Base-by-base conservation (phyloP, 371 early-diverging fungal species). In the Smittium mucronatum region DNA sequence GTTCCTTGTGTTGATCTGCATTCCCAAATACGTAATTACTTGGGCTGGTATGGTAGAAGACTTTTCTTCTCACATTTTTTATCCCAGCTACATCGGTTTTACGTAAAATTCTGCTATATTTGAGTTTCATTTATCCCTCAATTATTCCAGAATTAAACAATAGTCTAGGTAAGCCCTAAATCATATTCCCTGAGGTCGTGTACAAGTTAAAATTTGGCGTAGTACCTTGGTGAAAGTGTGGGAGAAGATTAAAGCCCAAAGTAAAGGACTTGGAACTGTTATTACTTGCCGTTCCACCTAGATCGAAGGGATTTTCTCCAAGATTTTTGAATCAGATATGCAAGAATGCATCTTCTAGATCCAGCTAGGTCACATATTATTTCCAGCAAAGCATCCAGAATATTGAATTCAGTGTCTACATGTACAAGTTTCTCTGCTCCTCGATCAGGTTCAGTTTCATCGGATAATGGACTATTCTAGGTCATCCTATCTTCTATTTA, bases 61-160 rank as follows among this genome's bases (percentile, higher is more conserved):
- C 60, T 76, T 76, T 30, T 74, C 77, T 36, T 76, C 74, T 28
- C 28, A n/a, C 15, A n/a, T 66, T 26, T 8, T 28, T 28, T 47
- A 47, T 11, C 47, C 47, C 5, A 47, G 47, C 21, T 47, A 5
- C 47, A 47, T 47, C 21, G 21, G 47, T 21, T 47, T 47, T 5
- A 21, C 5, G 5, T 11, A 21, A 47, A 47, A 5, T 21, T 47
- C 21, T 47, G 5, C 47, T 47, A 21, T 47, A 47, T 47, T 47
- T 21, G 47, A 47, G 5, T 47, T 21, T 47, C 47, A 47, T 47
- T 47, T 47, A 5, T 47, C 47, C 11, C 21, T 47, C 47, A 33
- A 67, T 25, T 73, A 73, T 32, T 11, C 47, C 47, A 47, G 47
- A 21, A 47, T 11, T 21, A 47, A 47, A 11, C 5, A 21, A 47